These are phyloP conservation scores for Dioscorea dumetorum DNA, from an alignment of 106 monocot species.

Conservation along the genomic window DNA sequence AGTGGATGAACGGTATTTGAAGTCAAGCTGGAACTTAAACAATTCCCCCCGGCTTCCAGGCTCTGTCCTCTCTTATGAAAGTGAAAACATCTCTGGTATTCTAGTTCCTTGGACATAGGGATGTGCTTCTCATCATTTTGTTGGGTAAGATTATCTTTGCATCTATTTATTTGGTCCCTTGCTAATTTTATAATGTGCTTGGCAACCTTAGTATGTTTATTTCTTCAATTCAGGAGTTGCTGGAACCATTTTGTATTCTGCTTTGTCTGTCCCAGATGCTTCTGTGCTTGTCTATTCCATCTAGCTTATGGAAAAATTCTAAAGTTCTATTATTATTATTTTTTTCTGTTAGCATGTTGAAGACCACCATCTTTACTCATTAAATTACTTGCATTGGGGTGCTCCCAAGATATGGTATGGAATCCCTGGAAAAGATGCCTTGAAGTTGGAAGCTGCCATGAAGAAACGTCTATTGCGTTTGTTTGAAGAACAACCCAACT, in stretches of 20 bases:
- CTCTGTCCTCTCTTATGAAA: conserved; percentile 61
- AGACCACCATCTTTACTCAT: conserved; percentile 70
- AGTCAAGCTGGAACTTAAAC: conserved; percentile 69
- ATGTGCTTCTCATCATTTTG: conserved; percentile 85
- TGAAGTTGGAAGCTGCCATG: conserved; percentile 59
- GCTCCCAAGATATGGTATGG: conserved; percentile 75
- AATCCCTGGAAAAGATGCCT: conserved; percentile 51
- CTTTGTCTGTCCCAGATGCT: too few species aligned
- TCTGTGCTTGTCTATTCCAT: not conserved
- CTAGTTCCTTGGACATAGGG: conserved; percentile 63
- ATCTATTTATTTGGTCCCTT: not conserved
- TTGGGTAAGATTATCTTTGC: conserved; percentile 49
- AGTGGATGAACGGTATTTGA: conserved; percentile 29
- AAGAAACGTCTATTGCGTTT: conserved; percentile 56
- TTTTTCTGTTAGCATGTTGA: conserved; percentile 58
- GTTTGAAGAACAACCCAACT: conserved; percentile 65
- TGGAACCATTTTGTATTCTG: too few species aligned
- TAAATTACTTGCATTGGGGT: conserved; percentile 77
- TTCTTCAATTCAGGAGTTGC: too few species aligned
- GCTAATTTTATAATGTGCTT: not conserved
- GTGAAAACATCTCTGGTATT: conserved; percentile 59
- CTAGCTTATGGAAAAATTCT: not conserved
- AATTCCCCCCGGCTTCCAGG: conserved; percentile 52
- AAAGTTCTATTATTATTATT: not conserved
- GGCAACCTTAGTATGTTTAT: too few species aligned